Percentiles rank a stretch among this genome's conserved stretches.
Evolutionary conservation across 768 basidiomycete species (phyloP).

Genomic region (Mycena maculata): DNA sequence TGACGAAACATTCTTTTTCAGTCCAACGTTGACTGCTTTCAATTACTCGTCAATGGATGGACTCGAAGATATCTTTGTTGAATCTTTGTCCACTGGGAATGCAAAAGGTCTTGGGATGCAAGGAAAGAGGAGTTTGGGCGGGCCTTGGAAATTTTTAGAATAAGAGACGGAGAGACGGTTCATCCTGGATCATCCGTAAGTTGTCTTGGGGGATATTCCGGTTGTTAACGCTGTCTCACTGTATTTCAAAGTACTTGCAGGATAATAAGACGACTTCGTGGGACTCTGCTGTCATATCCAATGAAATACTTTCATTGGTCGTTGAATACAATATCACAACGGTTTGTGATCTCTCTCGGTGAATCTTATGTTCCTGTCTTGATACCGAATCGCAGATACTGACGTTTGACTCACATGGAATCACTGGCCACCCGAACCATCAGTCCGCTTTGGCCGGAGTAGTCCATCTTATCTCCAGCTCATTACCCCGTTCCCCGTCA

Average conservation of each 20-base stretch:
- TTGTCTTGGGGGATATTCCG: background rate
- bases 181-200: constrained; percentile 40
- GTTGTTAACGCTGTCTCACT: background rate
- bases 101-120: constrained; percentile 65
- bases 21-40: constrained; percentile 20
- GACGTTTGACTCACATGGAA: constrained; percentile 69
- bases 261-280: constrained; percentile 22
- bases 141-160: constrained; percentile 66
- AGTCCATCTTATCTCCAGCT: constrained; percentile 45
- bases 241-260: constrained; percentile 9
- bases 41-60: too few relatives aligned
- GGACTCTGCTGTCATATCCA: constrained; percentile 16
- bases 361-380: background rate
- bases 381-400: constrained; percentile 57
- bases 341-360: constrained; percentile 1
- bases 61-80: constrained; percentile 6
- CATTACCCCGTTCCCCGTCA: background rate
- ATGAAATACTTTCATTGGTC: constrained; percentile 2
- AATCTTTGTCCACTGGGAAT: constrained; percentile 23
- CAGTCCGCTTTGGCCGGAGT: constrained; percentile 57
- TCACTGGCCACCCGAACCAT: constrained; percentile 76
- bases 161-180: constrained; percentile 55
- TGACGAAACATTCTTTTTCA: constrained; percentile 27
- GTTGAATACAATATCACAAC: constrained; percentile 15
- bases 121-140: constrained; percentile 59